Percentiles rank a stretch among this genome's conserved stretches.
Conservation (phyloP, 2,329 filamentous ascomycete species). For the Ceratocystis diversiconidia region DNA sequence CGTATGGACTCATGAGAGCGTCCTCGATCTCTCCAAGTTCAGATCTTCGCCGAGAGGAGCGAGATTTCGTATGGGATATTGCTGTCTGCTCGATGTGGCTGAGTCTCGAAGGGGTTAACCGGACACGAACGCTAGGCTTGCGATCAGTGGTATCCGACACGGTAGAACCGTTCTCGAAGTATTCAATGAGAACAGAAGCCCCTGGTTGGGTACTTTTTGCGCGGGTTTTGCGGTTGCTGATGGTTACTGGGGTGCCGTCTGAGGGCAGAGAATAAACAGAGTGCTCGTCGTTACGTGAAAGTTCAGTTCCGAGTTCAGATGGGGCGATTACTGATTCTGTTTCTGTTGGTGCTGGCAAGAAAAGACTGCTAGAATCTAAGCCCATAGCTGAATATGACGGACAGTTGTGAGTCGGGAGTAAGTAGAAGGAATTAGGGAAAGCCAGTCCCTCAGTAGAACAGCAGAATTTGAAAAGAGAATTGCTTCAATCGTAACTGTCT, state of each 20-base stretch:
- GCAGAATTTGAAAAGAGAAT: background rate
- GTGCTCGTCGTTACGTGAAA: conserved; percentile 55
- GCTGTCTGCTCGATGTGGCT: conserved; percentile 55
- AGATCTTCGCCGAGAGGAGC: conserved; percentile 46
- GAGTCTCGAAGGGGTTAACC: conserved; percentile 65
- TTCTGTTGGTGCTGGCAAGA: conserved; percentile 67
- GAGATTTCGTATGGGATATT: conserved; percentile 63
- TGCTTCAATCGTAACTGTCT: background rate
- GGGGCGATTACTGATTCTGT: conserved; percentile 29
- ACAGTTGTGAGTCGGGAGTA: background rate
- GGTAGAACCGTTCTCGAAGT: conserved; percentile 57
- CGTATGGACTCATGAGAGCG: conserved; percentile 56
- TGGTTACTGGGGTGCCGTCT: conserved; percentile 83
- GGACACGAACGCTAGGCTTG: conserved; percentile 66
- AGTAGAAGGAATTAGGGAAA: conserved; percentile 19
- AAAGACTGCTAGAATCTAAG: conserved; percentile 41
- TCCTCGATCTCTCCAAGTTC: conserved; percentile 42
- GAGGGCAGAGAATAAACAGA: conserved; percentile 70
- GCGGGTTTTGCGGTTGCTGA: conserved; percentile 46
- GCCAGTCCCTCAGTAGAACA: background rate
- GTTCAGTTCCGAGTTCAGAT: conserved; percentile 51
- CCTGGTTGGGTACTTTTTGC: conserved; percentile 47
- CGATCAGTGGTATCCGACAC: conserved; percentile 44
- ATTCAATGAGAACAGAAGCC: conserved; percentile 84
- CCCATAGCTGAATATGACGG: conserved; percentile 30